These are phyloP conservation scores for Phialophora expanda DNA, from an alignment of 2,329 filamentous ascomycete genomes.

Conservation along the genomic window DNA sequence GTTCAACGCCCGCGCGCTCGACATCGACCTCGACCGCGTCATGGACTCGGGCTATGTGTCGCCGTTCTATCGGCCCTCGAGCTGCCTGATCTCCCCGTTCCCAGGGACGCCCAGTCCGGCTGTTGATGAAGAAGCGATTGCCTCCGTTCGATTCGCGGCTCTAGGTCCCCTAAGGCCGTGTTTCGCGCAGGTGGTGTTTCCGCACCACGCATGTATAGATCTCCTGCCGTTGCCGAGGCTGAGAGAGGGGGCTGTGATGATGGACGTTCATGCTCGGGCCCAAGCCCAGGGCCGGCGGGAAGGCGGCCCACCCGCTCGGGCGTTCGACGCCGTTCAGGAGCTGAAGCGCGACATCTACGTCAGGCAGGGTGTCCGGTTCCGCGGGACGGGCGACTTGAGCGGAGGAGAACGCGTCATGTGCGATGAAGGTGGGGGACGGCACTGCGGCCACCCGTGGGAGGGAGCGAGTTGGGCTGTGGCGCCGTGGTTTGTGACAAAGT, in stretches of 20 bases:
- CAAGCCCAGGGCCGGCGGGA: not conserved
- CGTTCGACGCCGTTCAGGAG: conserved; percentile 14
- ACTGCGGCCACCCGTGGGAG: conserved; percentile 25
- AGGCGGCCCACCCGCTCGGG: not conserved
- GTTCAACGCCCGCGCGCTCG: conserved; percentile 20
- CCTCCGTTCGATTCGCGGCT: not conserved
- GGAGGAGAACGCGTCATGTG: conserved; percentile 17
- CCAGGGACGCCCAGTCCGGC: too few species aligned
- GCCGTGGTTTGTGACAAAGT: conserved; percentile 24
- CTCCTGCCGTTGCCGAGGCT: conserved; percentile 17
- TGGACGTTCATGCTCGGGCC: conserved; percentile 7
- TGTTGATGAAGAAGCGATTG: not conserved
- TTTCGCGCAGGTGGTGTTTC: conserved; percentile 23
- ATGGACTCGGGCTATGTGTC: conserved; percentile 24
- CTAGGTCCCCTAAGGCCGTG: conserved; percentile 14
- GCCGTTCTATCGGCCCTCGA: conserved; percentile 21
- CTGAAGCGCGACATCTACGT: conserved; percentile 25
- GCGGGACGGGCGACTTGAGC: conserved; percentile 13
- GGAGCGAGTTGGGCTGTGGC: conserved; percentile 22
- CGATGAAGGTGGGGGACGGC: conserved; percentile 9
- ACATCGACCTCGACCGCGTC: conserved; percentile 22
- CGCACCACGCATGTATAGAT: conserved; percentile 23
- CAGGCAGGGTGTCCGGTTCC: conserved; percentile 22
- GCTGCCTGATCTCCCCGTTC: not conserved
- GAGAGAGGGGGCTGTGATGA: conserved; percentile 23